A percentile compares a stretch with the other conserved stretches of the same genome.
Conservation (phyloP, 805 yeast genomes). For the Saccharomycopsis capsularis region DNA sequence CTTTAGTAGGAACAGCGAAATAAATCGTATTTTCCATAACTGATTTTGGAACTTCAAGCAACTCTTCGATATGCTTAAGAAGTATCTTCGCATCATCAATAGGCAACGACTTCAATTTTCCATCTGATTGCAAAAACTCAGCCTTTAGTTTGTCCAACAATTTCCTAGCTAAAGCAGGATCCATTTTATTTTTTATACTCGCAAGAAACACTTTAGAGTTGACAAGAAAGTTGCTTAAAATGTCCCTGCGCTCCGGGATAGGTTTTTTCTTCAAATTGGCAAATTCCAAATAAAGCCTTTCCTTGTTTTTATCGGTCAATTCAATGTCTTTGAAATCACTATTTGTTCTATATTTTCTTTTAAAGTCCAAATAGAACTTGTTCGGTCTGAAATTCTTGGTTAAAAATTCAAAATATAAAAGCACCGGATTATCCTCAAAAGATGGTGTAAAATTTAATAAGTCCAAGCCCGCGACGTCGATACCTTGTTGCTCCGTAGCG, state of each 20-base stretch:
- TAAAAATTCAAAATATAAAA: conserved; percentile 11
- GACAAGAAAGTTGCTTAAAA: conserved; percentile 8
- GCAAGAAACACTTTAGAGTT: conserved; percentile 8
- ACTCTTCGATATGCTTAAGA: conserved; percentile 5
- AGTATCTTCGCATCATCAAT: conserved; percentile 5
- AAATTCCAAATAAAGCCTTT: conserved; percentile 17
- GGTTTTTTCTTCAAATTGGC: conserved; percentile 10
- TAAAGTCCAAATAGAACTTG: conserved; percentile 16
- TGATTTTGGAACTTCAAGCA: conserved; percentile 14
- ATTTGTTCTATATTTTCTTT: conserved; percentile 9
- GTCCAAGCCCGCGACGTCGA: not conserved
- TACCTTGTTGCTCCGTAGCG: not conserved
- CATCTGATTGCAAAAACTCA: not conserved
- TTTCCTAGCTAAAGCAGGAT: not conserved
- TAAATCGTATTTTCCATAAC: conserved; percentile 10
- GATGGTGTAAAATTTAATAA: not conserved
- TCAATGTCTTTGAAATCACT: conserved; percentile 4
- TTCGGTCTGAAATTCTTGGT: conserved; percentile 10
- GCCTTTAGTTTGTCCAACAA: not conserved
- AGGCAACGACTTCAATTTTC: not conserved
- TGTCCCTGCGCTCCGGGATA: conserved; percentile 6
- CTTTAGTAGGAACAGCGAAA: conserved; percentile 20
- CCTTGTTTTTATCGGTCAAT: conserved; percentile 12
- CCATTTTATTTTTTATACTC: not conserved
- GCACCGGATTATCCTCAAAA: not conserved